Percentiles rank a stretch among this genome's conserved stretches.
Conservation (phyloP, 805 yeast species). For the Yamadazyma nakazawae region DNA sequence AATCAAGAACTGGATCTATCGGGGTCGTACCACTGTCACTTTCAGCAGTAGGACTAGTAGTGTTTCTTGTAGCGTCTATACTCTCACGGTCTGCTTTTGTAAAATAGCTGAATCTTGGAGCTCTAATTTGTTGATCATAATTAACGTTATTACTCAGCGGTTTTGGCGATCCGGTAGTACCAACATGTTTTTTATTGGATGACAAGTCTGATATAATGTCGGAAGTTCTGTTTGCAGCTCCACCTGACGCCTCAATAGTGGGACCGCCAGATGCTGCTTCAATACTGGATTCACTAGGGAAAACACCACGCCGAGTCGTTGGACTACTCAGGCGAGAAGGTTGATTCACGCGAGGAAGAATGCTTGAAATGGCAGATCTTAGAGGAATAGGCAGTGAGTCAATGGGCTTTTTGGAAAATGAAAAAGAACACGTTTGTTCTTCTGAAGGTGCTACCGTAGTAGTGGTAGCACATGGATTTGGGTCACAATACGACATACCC, state of each 20-base stretch:
- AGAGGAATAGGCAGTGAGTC: constrained; percentile 11
- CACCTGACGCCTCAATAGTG: background rate
- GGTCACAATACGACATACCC: background rate
- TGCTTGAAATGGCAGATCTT: constrained; percentile 27
- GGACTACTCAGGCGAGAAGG: background rate
- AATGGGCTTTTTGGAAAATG: constrained; percentile 31
- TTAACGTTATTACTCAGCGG: constrained; percentile 23
- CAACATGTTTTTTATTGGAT: background rate
- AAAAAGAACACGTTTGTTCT: constrained; percentile 18
- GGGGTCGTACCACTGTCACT: background rate
- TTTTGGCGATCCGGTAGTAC: background rate
- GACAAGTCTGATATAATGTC: background rate
- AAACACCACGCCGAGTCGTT: background rate
- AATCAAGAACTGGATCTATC: too few species aligned
- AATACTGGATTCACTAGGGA: background rate
- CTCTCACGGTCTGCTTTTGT: background rate
- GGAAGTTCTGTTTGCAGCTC: background rate
- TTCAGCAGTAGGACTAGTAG: background rate
- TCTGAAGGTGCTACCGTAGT: background rate
- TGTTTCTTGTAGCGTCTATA: background rate
- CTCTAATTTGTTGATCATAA: constrained; percentile 53
- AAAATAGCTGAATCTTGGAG: constrained; percentile 39
- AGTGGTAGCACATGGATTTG: background rate
- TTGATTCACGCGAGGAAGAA: constrained; percentile 15
- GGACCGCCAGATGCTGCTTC: background rate